Base-by-base conservation (phyloP, 2,329 filamentous ascomycete species). In the Aspergillus melleus region DNA sequence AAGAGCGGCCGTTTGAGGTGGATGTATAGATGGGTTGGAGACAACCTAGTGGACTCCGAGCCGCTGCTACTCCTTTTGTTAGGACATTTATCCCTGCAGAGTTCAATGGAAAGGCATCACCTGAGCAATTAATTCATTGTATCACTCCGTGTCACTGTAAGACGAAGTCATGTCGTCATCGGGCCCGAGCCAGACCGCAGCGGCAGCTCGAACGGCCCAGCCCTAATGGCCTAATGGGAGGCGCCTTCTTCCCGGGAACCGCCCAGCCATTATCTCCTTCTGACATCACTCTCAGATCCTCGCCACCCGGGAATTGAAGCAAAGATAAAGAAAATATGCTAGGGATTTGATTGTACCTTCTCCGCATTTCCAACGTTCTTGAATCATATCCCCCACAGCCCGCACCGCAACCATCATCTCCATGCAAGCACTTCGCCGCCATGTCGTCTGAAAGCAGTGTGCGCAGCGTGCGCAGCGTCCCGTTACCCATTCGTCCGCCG, bases 81-180 rank as follows among this genome's bases (percentile, higher is more conserved):
- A 29, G 26, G 26, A 29, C 26, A 29, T 42, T n/a, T 36, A 14
- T 36, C 30, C 12, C 32, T 36, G 22, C 22, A 3, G 22, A 24
- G 22, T 24, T 24, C 4, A 24, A 24, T 24, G 24, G 1, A 24
- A 24, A 24, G 4, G 4, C 24, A 24, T 24, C 24, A 24, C 24
- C 5, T 24, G 24, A 29, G 26, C 26, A 9, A 29, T 29, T 29
- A 2, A 29, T 8, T 29, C 26, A 29, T 9, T 29, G 8, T 29
- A 10, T 29, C 26, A 8, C 26, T 9, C 22, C 22, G 22, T 24
- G 22, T 24, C 24, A 24, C 12, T 32, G 4, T 14, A 12, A 36
- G 32, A 14, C 32, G 11, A 36, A 47, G 51, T 58, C 55, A 50
- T 58, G 44, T 58, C 57, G 51, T 58, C 51, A 54, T 16, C 52